phyloP scores from a whole-genome alignment of 2,329 filamentous ascomycete species.

The Verticillium dahliae region DNA sequence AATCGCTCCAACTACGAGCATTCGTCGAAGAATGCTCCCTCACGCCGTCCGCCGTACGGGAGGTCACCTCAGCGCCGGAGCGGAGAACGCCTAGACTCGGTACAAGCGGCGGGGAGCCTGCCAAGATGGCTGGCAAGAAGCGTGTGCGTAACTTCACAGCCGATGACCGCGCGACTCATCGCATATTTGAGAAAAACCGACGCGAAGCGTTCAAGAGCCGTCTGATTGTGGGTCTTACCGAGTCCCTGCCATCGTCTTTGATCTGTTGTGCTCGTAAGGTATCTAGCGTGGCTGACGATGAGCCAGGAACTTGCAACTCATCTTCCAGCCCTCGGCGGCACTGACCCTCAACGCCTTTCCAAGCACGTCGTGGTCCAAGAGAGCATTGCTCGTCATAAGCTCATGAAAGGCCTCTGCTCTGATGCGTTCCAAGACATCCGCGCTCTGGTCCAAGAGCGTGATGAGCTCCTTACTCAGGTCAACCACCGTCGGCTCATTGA shows the following conservation, averaged over 20 bases:
- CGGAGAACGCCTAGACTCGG: background rate
- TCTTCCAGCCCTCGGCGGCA: conserved; percentile 23
- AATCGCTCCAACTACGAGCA: background rate
- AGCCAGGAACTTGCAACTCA: conserved; percentile 26
- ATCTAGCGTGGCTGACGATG: background rate
- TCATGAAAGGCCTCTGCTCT: conserved; percentile 14
- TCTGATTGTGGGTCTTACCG: conserved; percentile 20
- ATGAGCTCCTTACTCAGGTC: conserved; percentile 20
- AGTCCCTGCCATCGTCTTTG: background rate
- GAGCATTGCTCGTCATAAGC: conserved; percentile 22
- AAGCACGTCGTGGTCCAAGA: conserved; percentile 32
- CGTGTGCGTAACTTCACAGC: conserved; percentile 30
- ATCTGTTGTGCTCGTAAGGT: background rate
- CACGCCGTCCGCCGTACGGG: background rate
- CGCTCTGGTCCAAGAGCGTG: conserved; percentile 17
- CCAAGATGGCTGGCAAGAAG: conserved; percentile 18
- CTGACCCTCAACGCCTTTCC: conserved; percentile 27
- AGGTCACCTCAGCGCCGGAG: background rate
- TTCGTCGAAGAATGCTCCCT: background rate
- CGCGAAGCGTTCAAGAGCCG: conserved; percentile 33
- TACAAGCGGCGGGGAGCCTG: background rate
- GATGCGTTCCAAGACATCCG: conserved; percentile 13
- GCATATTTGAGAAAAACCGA: conserved; percentile 31
- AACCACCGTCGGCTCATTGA: conserved; percentile 15
- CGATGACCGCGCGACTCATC: conserved; percentile 31